Conservation (phyloP, 176 grass and related monocot species). For the Oryza meridionalis region DNA sequence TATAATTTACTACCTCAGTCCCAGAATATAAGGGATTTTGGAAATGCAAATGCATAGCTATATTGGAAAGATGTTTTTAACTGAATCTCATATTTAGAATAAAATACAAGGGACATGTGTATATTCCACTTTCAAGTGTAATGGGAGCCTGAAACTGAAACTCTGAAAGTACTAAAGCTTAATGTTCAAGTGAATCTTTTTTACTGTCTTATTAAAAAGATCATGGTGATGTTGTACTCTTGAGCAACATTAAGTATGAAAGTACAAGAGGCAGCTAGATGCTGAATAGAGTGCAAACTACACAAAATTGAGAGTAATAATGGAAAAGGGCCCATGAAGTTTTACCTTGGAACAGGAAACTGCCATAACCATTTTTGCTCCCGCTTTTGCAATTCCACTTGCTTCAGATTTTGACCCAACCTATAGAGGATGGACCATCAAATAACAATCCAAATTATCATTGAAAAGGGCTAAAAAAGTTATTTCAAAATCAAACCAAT, state of each 20-base stretch:
- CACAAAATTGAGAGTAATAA: neutral
- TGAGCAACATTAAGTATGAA: too few relatives aligned
- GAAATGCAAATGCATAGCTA: neutral
- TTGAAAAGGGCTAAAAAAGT: slow-evolving; percentile 12
- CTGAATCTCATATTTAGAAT: neutral
- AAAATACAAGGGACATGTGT: neutral
- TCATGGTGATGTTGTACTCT: neutral
- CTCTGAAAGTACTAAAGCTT: neutral
- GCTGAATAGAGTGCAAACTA: neutral
- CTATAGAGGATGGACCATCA: slow-evolving; percentile 41
- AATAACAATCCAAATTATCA: slow-evolving; percentile 4
- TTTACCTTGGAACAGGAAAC: slow-evolving; percentile 90
- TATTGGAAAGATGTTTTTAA: neutral
- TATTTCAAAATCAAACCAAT: slow-evolving; percentile 23
- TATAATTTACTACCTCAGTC: neutral
- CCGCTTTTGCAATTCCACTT: slow-evolving; percentile 93
- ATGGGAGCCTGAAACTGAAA: neutral
- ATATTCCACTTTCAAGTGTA: neutral
- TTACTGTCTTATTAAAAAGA: neutral
- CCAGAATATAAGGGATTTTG: too few relatives aligned
- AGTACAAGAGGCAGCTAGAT: neutral
- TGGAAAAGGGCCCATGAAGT: slow-evolving; percentile 15
- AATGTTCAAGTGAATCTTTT: neutral
- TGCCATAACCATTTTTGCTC: slow-evolving; percentile 98
- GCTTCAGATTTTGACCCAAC: slow-evolving; percentile 97